Conservation (phyloP, 2,329 filamentous ascomycete genomes). For the Tympanopsis confertula region DNA sequence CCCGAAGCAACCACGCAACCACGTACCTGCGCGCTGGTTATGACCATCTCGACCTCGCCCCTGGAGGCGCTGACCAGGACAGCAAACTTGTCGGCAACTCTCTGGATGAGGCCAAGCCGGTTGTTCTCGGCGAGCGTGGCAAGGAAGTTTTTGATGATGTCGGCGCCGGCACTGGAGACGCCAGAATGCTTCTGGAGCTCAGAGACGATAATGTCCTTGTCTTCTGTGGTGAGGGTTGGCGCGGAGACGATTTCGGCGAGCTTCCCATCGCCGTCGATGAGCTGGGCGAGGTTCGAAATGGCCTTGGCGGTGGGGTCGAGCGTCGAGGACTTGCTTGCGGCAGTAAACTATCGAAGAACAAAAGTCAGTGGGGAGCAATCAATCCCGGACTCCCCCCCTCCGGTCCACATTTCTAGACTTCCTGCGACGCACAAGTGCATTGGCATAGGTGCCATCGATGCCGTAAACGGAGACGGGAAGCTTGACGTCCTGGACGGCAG, state of each 20-base stretch:
- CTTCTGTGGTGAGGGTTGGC: constrained; percentile 64
- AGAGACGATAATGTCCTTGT: constrained; percentile 77
- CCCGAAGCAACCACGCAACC: background rate
- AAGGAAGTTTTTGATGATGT: constrained; percentile 91
- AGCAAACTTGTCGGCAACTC: constrained; percentile 76
- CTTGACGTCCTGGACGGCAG: constrained; percentile 57
- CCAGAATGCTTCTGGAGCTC: constrained; percentile 81
- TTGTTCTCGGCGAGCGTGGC: constrained; percentile 89
- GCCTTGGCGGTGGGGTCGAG: constrained; percentile 80
- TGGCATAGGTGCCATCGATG: constrained; percentile 95
- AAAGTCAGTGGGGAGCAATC: constrained; percentile 19
- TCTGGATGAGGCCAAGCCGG: constrained; percentile 70
- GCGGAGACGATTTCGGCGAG: constrained; percentile 64
- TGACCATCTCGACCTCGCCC: constrained; percentile 85
- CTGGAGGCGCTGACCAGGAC: constrained; percentile 77
- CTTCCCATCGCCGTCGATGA: constrained; percentile 76
- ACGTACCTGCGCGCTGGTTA: constrained; percentile 80
- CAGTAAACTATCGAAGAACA: constrained; percentile 67
- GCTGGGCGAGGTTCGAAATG: constrained; percentile 55
- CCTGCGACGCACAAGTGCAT: constrained; percentile 72
- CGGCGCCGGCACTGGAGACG: constrained; percentile 42
- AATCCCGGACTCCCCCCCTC: background rate
- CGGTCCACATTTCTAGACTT: background rate
- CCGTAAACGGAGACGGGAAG: constrained; percentile 87
- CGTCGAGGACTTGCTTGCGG: constrained; percentile 73